Evolutionary conservation across 108 stramenopile genomes (phyloP).

Genomic region (Cyclostephanos invisitatus): DNA sequence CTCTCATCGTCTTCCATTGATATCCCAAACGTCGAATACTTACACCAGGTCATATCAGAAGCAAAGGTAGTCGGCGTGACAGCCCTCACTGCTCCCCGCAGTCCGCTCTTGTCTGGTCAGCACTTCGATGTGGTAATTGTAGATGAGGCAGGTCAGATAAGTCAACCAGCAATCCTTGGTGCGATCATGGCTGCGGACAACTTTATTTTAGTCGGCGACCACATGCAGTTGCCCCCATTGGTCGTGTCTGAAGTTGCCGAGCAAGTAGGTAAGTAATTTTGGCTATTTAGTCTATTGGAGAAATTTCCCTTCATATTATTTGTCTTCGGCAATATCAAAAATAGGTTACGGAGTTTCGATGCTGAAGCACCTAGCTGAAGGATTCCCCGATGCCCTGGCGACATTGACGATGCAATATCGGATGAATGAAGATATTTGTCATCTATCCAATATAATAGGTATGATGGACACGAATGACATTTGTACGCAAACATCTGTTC

Average conservation of each 20-base stretch:
- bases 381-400: constrained; percentile 79
- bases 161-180: constrained; percentile 90
- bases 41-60: constrained; percentile 53
- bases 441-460: constrained; percentile 81
- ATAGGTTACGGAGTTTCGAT: constrained; percentile 90
- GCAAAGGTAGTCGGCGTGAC: constrained; percentile 87
- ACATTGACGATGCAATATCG: constrained; percentile 94
- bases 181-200: constrained; percentile 80
- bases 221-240: constrained; percentile 96
- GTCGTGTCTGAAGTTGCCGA: constrained; percentile 84
- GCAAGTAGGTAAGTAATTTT: constrained; percentile 63
- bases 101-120: constrained; percentile 73
- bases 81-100: constrained; percentile 76
- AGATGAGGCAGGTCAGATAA: constrained; percentile 98
- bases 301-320: background rate
- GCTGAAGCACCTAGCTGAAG: constrained; percentile 82
- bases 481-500: background rate
- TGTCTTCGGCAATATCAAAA: background rate
- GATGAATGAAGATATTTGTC: constrained; percentile 92
- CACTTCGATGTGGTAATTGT: constrained; percentile 96
- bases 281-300: background rate
- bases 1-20: constrained; percentile 38
- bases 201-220: constrained; percentile 97
- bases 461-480: background rate
- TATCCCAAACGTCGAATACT: constrained; percentile 40